These are phyloP conservation scores for Quercus variabilis DNA, from an alignment of 306 rosid species.

Conservation along the genomic window DNA sequence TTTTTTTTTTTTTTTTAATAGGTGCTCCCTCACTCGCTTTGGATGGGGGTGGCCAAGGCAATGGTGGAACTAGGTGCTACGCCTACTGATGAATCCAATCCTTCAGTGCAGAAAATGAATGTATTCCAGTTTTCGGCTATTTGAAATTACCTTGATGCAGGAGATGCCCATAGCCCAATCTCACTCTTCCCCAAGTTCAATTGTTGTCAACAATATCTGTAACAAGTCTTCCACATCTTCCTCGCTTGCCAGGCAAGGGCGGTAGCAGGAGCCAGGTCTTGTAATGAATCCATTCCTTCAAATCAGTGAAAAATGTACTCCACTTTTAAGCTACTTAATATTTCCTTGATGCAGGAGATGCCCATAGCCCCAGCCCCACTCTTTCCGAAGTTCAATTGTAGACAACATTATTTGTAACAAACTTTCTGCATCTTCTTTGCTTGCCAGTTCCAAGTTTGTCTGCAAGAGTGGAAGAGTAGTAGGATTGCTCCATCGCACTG, in stretches of 20 bases:
- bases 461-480: slow-evolving; percentile 76
- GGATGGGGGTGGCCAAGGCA: background rate
- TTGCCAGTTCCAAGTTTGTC: slow-evolving; percentile 65
- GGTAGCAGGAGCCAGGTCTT: background rate
- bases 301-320: background rate
- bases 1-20: too few species aligned
- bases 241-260: slow-evolving; percentile 19
- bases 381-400: slow-evolving; percentile 57
- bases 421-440: slow-evolving; percentile 53
- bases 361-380: slow-evolving; percentile 64
- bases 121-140: slow-evolving; percentile 6
- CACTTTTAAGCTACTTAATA: slow-evolving; percentile 27
- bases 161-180: slow-evolving; percentile 69
- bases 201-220: slow-evolving; percentile 46
- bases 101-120: background rate
- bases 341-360: slow-evolving; percentile 66
- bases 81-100: background rate
- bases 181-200: slow-evolving; percentile 55
- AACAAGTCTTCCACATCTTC: slow-evolving; percentile 66
- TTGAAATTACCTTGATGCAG: slow-evolving; percentile 62
- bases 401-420: slow-evolving; percentile 54
- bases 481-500: slow-evolving; percentile 53
- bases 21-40: background rate
- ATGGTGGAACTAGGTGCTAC: background rate
- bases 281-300: background rate